Evolutionary conservation across 805 yeast genomes (phyloP).

Genomic region (Spathaspora sp.): DNA sequence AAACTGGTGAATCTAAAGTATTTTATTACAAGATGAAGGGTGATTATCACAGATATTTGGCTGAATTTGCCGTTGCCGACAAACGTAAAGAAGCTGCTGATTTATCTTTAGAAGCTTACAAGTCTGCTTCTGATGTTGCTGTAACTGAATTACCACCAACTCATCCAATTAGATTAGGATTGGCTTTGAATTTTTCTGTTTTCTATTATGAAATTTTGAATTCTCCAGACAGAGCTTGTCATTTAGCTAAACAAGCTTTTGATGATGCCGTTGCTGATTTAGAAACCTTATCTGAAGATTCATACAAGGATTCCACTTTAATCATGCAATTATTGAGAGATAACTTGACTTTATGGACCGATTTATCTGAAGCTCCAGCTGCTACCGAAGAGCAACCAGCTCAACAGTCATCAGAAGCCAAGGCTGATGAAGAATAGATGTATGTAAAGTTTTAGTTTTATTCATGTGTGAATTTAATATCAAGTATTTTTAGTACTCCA

Average conservation of each 20-base stretch:
- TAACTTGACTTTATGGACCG: constrained; percentile 98
- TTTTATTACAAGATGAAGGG: constrained; percentile 99
- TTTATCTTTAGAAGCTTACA: constrained; percentile 89
- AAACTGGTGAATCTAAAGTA: constrained; percentile 95
- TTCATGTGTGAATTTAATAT: constrained; percentile 9
- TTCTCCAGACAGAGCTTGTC: constrained; percentile 98
- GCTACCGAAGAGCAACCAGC: constrained; percentile 27
- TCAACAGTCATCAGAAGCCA: constrained; percentile 13
- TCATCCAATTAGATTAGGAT: constrained; percentile 96
- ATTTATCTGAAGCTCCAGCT: constrained; percentile 74
- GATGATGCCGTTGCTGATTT: constrained; percentile 99
- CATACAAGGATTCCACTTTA: constrained; percentile 96
- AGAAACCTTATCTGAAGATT: constrained; percentile 95
- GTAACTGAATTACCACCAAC: constrained; percentile 97
- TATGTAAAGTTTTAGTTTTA: constrained; percentile 8
- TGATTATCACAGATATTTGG: constrained; percentile 98
- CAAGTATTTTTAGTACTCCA: constrained; percentile 1
- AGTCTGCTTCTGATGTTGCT: constrained; percentile 94
- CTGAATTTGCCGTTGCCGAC: constrained; percentile 91
- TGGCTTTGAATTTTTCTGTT: constrained; percentile 96
- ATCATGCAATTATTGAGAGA: constrained; percentile 99
- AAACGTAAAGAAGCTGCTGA: constrained; percentile 91
- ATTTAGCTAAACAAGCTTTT: constrained; percentile 97
- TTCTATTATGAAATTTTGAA: constrained; percentile 97
- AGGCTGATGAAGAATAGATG: constrained; percentile 16